Evolutionary conservation across 495 filamentous ascomycete genomes (phyloP).

Genomic region (Elaphomyces granulatus): DNA sequence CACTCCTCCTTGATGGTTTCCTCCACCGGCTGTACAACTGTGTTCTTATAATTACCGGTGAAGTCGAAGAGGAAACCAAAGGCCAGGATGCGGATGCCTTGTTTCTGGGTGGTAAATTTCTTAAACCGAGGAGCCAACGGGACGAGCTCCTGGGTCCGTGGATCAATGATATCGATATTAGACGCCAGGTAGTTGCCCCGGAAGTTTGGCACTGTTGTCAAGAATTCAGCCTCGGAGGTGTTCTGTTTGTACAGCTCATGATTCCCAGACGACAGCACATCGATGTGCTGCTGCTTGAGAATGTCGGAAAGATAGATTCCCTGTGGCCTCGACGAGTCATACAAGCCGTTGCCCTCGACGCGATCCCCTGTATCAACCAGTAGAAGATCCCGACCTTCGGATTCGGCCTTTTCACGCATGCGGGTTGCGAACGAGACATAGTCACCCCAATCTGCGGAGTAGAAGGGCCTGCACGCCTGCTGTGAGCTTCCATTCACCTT

Average conservation of each 20-base stretch:
- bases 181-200: slow-evolving; percentile 65
- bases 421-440: slow-evolving; percentile 86
- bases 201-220: slow-evolving; percentile 65
- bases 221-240: slow-evolving; percentile 63
- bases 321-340: slow-evolving; percentile 77
- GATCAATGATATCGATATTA: slow-evolving; percentile 79
- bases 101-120: slow-evolving; percentile 81
- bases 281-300: slow-evolving; percentile 63
- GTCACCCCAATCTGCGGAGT: slow-evolving; percentile 93
- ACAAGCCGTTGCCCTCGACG: slow-evolving; percentile 92
- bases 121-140: slow-evolving; percentile 71
- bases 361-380: slow-evolving; percentile 91
- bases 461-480: slow-evolving; percentile 56
- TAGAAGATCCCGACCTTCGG: slow-evolving; percentile 64
- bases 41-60: slow-evolving; percentile 76
- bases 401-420: slow-evolving; percentile 63
- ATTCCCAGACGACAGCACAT: slow-evolving; percentile 81
- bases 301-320: slow-evolving; percentile 81
- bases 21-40: slow-evolving; percentile 61
- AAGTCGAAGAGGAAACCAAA: slow-evolving; percentile 96
- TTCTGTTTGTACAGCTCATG: slow-evolving; percentile 82
- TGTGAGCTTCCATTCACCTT: too few relatives aligned
- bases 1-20: slow-evolving; percentile 69
- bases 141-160: slow-evolving; percentile 48
- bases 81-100: slow-evolving; percentile 66